phyloP scores from a whole-genome alignment of 257 asterid genomes.

The Plantago ovata region DNA sequence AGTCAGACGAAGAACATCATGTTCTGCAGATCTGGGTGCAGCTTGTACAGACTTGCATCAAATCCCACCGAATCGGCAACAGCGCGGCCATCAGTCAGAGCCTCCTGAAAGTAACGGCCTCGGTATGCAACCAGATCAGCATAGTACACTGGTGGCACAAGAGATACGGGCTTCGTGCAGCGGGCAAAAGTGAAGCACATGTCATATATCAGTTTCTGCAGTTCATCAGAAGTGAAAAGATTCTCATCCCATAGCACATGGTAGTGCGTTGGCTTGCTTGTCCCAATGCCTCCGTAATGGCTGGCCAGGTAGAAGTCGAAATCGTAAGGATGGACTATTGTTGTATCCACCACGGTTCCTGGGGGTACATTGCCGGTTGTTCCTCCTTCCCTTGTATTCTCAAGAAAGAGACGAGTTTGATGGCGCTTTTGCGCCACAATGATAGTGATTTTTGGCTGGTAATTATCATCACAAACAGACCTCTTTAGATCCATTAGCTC shows the following conservation, averaged over 20 bases:
- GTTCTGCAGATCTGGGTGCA: constrained; percentile 44
- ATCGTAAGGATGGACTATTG: constrained; percentile 49
- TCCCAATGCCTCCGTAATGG: constrained; percentile 67
- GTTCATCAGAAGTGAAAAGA: constrained; percentile 35
- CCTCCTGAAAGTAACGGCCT: constrained; percentile 67
- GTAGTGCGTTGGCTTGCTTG: constrained; percentile 81
- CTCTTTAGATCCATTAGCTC: constrained; percentile 41
- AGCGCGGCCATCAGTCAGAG: constrained; percentile 25
- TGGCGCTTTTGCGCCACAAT: constrained; percentile 77
- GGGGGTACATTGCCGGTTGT: constrained; percentile 54
- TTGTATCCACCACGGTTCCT: constrained; percentile 72
- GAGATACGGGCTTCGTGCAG: constrained; percentile 73
- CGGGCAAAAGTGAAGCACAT: constrained; percentile 70
- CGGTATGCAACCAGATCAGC: constrained; percentile 79
- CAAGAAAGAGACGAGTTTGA: constrained; percentile 55
- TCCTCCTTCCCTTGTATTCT: constrained; percentile 22
- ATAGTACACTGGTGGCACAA: constrained; percentile 73
- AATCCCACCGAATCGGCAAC: constrained; percentile 28
- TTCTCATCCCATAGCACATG: constrained; percentile 59
- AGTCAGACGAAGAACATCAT: constrained; percentile 51
- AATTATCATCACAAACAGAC: constrained; percentile 22
- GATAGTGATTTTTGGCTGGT: constrained; percentile 51
- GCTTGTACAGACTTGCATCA: constrained; percentile 29
- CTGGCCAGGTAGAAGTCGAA: constrained; percentile 76
- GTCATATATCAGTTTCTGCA: constrained; percentile 59